phyloP scores from a whole-genome alignment of 352 stramenopile genomes.

The Globisporangium abappressorium region DNA sequence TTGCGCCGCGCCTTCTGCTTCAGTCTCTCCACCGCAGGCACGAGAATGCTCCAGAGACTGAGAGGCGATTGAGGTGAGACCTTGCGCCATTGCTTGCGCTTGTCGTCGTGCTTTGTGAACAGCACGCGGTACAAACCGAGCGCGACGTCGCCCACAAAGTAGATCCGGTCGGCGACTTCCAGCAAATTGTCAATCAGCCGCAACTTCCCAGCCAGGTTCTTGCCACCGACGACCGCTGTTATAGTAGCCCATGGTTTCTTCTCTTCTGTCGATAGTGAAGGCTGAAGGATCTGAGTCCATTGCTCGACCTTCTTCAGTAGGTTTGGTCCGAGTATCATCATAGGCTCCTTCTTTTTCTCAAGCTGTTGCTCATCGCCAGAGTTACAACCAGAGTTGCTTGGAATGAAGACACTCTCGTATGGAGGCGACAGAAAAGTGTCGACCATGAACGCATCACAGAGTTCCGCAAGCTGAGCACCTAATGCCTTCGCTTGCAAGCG shows the following conservation, averaged over 20 bases:
- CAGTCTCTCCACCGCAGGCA: constrained; percentile 45
- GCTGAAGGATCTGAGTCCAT: constrained; percentile 38
- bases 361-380: neutral
- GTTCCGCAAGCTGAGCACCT: constrained; percentile 14
- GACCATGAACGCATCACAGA: constrained; percentile 25
- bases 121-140: constrained; percentile 55
- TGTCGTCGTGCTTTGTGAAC: constrained; percentile 21
- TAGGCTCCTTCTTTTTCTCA: neutral
- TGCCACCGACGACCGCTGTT: constrained; percentile 55
- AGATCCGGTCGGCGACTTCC: constrained; percentile 52
- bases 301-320: constrained; percentile 21
- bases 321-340: constrained; percentile 23
- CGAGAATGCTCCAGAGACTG: constrained; percentile 33
- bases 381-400: neutral
- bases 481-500: constrained; percentile 17
- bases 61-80: neutral
- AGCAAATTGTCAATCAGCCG: constrained; percentile 65
- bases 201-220: constrained; percentile 47
- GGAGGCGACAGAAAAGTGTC: constrained; percentile 23
- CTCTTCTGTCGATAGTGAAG: neutral
- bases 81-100: constrained; percentile 5
- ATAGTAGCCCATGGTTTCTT: neutral
- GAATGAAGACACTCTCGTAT: constrained; percentile 21
- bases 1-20: constrained; percentile 66
- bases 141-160: constrained; percentile 64